A percentile compares a stretch with the other conserved stretches of the same genome.
Conservation (phyloP, 2,329 filamentous ascomycete species). For the Tolypocladium amazonense region DNA sequence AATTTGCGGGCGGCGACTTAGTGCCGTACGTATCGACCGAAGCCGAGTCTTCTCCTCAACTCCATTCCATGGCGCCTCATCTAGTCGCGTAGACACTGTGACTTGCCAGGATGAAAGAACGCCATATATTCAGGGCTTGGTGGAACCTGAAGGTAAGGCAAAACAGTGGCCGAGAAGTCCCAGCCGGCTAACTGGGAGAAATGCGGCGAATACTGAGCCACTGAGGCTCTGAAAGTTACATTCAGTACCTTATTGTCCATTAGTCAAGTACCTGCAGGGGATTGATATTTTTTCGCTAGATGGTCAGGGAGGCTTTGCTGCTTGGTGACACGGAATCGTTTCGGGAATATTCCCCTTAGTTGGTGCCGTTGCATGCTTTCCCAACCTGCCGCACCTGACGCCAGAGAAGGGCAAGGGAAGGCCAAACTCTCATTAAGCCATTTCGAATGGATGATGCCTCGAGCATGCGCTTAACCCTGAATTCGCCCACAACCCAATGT, state of each 20-base stretch:
- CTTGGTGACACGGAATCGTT: background rate
- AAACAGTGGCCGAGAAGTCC: background rate
- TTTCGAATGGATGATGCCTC: background rate
- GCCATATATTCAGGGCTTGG: background rate
- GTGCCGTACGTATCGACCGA: background rate
- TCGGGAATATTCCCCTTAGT: background rate
- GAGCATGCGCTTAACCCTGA: background rate
- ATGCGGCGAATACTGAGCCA: background rate
- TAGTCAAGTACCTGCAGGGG: background rate
- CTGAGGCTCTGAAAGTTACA: background rate
- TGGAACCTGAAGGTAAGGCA: background rate
- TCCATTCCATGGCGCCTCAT: background rate
- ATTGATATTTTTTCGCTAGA: background rate
- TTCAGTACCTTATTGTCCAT: background rate
- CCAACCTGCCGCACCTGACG: background rate
- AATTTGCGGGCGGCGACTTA: background rate
- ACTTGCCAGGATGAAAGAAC: background rate
- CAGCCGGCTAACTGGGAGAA: background rate
- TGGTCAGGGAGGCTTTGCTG: background rate
- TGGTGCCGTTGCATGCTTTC: background rate
- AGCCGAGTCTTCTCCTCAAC: background rate
- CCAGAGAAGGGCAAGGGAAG: background rate
- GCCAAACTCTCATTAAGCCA: background rate
- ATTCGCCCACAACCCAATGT: background rate
- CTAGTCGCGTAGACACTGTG: background rate